Percentiles rank a stretch among this genome's conserved stretches.
These are phyloP conservation scores for Tetraselmis striata DNA, from an alignment of 139 green algal genomes.

Conservation along the genomic window DNA sequence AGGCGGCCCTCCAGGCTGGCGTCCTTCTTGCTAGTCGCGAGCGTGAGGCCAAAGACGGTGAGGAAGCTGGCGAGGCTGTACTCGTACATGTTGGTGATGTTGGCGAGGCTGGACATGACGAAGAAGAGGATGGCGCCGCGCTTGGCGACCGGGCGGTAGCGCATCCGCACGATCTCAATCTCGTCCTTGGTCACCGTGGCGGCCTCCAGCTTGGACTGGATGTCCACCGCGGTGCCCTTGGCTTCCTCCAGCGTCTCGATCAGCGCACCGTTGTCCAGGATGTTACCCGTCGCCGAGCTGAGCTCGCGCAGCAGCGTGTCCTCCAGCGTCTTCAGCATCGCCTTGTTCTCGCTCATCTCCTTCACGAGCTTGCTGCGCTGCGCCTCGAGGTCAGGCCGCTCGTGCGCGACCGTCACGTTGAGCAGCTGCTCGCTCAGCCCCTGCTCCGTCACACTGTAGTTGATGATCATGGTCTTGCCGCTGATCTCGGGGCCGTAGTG, in stretches of 20 bases:
- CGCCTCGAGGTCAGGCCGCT: slow-evolving; percentile 56
- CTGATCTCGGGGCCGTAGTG: slow-evolving; percentile 57
- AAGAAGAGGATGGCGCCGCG: slow-evolving; percentile 79
- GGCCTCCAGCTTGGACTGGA: slow-evolving; percentile 63
- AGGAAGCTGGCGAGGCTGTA: slow-evolving; percentile 57
- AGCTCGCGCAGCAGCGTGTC: slow-evolving; percentile 73
- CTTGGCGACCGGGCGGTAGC: slow-evolving; percentile 65
- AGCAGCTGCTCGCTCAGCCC: slow-evolving; percentile 65
- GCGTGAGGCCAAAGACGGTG: slow-evolving; percentile 58
- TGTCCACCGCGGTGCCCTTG: slow-evolving; percentile 74
- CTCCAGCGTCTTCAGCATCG: slow-evolving; percentile 52
- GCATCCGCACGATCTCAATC: slow-evolving; percentile 57
- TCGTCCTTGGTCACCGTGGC: slow-evolving; percentile 51
- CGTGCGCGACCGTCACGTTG: slow-evolving; percentile 56
- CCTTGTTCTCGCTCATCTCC: slow-evolving; percentile 52
- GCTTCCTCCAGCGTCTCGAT: slow-evolving; percentile 73
- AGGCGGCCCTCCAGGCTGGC: slow-evolving; percentile 53
- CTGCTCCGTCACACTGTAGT: slow-evolving; percentile 55
- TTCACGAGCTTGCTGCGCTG: slow-evolving; percentile 41
- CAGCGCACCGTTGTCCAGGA: slow-evolving; percentile 78
- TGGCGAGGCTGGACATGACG: slow-evolving; percentile 55
- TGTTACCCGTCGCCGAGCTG: slow-evolving; percentile 70
- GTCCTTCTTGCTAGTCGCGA: slow-evolving; percentile 54
- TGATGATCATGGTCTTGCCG: slow-evolving; percentile 70
- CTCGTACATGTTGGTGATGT: slow-evolving; percentile 74